These are phyloP conservation scores for Myxozyma mucilagina DNA, from an alignment of 805 yeast species.

Conservation along the genomic window DNA sequence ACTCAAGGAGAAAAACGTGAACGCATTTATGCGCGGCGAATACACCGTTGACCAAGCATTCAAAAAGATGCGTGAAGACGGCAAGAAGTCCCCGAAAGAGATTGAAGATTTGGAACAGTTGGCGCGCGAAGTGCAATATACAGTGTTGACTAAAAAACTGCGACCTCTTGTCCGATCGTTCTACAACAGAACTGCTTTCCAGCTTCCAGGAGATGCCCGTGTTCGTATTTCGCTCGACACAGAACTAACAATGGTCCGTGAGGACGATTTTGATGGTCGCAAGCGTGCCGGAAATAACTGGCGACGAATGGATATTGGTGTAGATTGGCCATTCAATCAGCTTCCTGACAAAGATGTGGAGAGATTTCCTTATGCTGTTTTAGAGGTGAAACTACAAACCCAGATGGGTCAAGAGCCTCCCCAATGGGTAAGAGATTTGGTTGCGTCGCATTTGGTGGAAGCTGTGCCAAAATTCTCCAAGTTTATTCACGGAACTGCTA, in stretches of 20 bases:
- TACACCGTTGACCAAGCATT: slow-evolving; percentile 87
- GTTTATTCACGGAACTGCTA: slow-evolving; percentile 94
- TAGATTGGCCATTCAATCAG: slow-evolving; percentile 91
- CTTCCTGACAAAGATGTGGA: slow-evolving; percentile 81
- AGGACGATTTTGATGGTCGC: slow-evolving; percentile 90
- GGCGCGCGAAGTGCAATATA: slow-evolving; percentile 90
- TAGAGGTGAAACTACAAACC: slow-evolving; percentile 96
- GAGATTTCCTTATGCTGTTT: slow-evolving; percentile 94
- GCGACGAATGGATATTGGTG: slow-evolving; percentile 98
- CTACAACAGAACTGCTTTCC: slow-evolving; percentile 98
- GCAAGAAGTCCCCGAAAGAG: slow-evolving; percentile 81
- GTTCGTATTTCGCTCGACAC: slow-evolving; percentile 98
- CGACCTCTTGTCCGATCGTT: slow-evolving; percentile 96
- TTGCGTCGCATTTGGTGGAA: slow-evolving; percentile 89
- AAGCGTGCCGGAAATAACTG: slow-evolving; percentile 91
- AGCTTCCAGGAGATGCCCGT: slow-evolving; percentile 98
- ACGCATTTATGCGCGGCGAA: slow-evolving; percentile 77
- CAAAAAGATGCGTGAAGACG: slow-evolving; percentile 89
- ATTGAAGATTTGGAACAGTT: slow-evolving; percentile 89
- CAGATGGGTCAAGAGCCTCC: slow-evolving; percentile 99
- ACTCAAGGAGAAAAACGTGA: slow-evolving; percentile 85
- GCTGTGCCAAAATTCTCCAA: slow-evolving; percentile 98
- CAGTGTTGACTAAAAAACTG: slow-evolving; percentile 76
- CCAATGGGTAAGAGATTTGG: slow-evolving; percentile 91
- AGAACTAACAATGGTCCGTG: slow-evolving; percentile 95